Percentiles rank a stretch among this genome's conserved stretches.
Evolutionary conservation across 768 basidiomycete species (phyloP).

Genomic region (Tephrocybe sp.): DNA sequence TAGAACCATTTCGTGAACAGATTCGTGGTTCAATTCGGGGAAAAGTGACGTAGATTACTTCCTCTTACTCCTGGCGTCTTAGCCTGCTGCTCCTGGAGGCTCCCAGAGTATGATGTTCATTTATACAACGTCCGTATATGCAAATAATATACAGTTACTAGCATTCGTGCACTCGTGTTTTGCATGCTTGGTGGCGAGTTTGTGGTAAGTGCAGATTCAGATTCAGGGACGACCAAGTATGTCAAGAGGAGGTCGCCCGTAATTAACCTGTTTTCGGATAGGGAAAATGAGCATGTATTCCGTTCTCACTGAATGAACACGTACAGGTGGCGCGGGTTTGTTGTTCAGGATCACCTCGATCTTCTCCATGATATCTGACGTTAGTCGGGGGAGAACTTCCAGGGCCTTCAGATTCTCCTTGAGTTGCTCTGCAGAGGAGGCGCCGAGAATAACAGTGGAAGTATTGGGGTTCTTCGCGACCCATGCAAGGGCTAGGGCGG

Average conservation of each 20-base stretch:
- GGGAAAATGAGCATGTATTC: background rate
- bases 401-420: constrained; percentile 27
- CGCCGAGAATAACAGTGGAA: constrained; percentile 69
- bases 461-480: constrained; percentile 70
- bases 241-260: constrained; percentile 8
- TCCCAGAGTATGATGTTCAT: no score
- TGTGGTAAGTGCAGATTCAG: background rate
- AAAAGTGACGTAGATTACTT: no score
- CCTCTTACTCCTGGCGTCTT: no score
- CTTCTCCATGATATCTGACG: constrained; percentile 54
- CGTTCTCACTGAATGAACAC: background rate
- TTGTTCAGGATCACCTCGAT: constrained; percentile 62
- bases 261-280: background rate
- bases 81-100: no score
- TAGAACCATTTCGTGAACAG: constrained; percentile 17
- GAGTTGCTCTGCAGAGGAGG: constrained; percentile 61
- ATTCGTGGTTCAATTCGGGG: no score
- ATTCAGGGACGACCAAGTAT: background rate
- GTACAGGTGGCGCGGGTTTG: constrained; percentile 36
- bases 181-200: background rate
- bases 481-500: constrained; percentile 80
- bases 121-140: no score
- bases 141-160: no score
- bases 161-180: no score
- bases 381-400: constrained; percentile 65